These are phyloP conservation scores for Incumbomyces delicatus DNA, from an alignment of 2,329 filamentous ascomycete genomes.

Conservation along the genomic window DNA sequence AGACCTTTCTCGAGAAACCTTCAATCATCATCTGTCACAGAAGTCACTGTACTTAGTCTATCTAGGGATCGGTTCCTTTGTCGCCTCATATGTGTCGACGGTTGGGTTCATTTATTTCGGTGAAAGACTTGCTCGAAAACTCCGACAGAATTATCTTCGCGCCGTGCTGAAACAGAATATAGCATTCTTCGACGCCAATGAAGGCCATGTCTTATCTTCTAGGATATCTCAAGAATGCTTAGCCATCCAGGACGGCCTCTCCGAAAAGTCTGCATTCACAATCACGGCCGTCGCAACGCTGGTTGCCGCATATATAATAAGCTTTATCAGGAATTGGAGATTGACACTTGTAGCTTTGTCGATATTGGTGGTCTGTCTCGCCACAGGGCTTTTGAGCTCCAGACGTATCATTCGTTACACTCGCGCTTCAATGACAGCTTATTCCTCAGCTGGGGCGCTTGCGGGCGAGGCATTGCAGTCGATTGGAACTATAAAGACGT, in stretches of 20 bases:
- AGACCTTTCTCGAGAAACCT: conserved; percentile 32
- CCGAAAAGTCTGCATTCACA: conserved; percentile 16
- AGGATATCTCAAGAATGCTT: conserved; percentile 18
- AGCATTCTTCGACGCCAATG: conserved; percentile 75
- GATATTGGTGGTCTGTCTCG: conserved; percentile 35
- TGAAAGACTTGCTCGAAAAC: conserved; percentile 42
- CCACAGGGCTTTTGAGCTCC: conserved; percentile 15
- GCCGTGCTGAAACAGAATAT: conserved; percentile 86
- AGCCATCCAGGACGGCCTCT: conserved; percentile 15
- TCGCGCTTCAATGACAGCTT: conserved; percentile 23
- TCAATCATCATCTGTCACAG: conserved; percentile 48
- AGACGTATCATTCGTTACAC: conserved; percentile 18
- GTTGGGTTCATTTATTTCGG: conserved; percentile 81
- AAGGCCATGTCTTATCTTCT: conserved; percentile 30
- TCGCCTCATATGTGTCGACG: conserved; percentile 66
- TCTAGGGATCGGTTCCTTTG: conserved; percentile 67
- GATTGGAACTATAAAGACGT: conserved; percentile 39
- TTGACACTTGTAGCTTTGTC: conserved; percentile 35
- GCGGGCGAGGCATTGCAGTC: conserved; percentile 42
- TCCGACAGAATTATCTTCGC: conserved; percentile 46
- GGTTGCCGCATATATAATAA: conserved; percentile 10
- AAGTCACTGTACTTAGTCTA: conserved; percentile 76
- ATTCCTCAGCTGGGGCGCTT: conserved; percentile 33
- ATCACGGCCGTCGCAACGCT: conserved; percentile 14
- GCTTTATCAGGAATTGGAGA: conserved; percentile 31